phyloP scores from a whole-genome alignment of 345 rosid genomes.

The Camelina laxa region DNA sequence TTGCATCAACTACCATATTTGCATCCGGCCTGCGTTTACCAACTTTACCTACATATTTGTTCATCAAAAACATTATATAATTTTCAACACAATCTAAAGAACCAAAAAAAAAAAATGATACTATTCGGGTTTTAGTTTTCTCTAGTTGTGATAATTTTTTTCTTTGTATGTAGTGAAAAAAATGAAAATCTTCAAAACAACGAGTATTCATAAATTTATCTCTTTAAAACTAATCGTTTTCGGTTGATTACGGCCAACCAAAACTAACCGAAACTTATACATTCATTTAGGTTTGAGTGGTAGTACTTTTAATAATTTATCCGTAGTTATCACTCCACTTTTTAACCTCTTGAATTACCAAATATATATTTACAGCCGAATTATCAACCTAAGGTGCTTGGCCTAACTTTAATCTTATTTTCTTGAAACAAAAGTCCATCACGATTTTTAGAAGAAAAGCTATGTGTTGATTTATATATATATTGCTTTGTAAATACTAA shows the following conservation, averaged over 20 bases:
- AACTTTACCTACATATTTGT: background rate
- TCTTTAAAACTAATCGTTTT: background rate
- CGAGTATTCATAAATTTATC: no score
- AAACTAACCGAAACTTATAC: no score
- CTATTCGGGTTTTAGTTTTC: background rate
- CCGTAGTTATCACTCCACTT: no score
- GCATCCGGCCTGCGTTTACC: no score
- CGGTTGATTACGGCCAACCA: background rate
- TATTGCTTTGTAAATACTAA: background rate
- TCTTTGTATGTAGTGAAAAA: background rate
- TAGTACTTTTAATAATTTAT: no score
- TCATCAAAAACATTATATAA: background rate
- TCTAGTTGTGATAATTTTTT: background rate
- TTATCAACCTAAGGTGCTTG: no score
- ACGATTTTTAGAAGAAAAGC: background rate
- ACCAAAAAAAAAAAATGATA: background rate
- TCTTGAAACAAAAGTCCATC: background rate
- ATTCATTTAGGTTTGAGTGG: no score
- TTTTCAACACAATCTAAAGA: constrained; percentile 1
- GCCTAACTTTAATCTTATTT: background rate
- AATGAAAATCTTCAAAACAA: background rate
- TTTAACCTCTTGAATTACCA: no score
- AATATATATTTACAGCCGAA: no score
- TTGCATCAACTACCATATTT: background rate
- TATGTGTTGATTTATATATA: background rate